Evolutionary conservation across 2,329 filamentous ascomycete species (phyloP), one percentile per base, ranked within the genome.

Genomic region (Colletotrichum sp.): DNA sequence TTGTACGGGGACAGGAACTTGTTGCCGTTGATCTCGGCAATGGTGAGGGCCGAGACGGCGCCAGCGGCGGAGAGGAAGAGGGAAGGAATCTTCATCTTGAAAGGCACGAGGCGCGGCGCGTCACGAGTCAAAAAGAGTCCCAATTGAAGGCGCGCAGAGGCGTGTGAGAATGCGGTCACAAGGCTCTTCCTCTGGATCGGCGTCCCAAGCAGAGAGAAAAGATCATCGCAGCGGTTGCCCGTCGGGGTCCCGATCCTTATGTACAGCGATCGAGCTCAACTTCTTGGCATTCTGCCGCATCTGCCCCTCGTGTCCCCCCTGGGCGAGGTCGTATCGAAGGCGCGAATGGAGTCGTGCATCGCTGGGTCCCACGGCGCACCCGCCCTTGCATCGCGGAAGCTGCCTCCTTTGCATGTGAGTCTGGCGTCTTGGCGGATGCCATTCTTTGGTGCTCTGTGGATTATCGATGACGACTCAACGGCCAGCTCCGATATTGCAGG

Each of bases 21-120:
- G 80, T 91, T 88, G 78, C 93, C 93, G 79, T 94, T 94, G 87
- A 94, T 94, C 79, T 92, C 86, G 74, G 88, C 86, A 79, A 93
- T 92, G 74, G 88, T 88, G 71, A 89, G 78, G 60, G 87, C 87
- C 52, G 83, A 80, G 58, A 76, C 83, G 48, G 80, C 76, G 78
- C 80, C 72, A 67, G 80, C 80, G 58, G 80, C 76, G 24, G 81
- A 80, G 43, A 82, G 77, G 74, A 84, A 76, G 67, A 82, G 72
- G 69, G 78, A 78, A 52, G 81, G 58, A 73, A 80, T 72, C 80
- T 82, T 84, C 83, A 85, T 84, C 67, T 79, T 81, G 72, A 63
- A 61, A 52, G 13, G 48, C 38, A 21, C 18, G 57, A 8, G 36
- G 34, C 16, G 55, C 34, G 58, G 43, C 60, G 24, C 34, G 63